A percentile compares a stretch with the other conserved stretches of the same genome.
Evolutionary conservation across 495 filamentous ascomycete genomes (phyloP).

Genomic region (Aspergillus kassunensis): DNA sequence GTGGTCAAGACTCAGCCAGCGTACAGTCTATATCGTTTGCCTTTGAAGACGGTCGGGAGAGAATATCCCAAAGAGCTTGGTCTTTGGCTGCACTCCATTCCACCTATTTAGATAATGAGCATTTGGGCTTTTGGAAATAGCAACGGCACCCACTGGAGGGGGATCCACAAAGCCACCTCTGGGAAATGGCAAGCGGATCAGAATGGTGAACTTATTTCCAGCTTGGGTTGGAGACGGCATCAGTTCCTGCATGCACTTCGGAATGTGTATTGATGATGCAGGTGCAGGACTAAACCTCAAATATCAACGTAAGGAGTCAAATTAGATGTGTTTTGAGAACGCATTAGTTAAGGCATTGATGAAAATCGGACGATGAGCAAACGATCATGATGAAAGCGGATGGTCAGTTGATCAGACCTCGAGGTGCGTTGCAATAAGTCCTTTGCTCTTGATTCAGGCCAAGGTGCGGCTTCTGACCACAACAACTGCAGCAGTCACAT

Average conservation of each 20-base stretch:
- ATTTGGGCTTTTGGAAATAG: neutral
- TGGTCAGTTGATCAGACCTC: too few species aligned
- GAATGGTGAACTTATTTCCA: conserved; percentile 59
- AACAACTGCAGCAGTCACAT: too few species aligned
- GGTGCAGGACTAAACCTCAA: too few species aligned
- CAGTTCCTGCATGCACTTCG: neutral
- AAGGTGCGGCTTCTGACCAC: too few species aligned
- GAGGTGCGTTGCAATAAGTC: too few species aligned
- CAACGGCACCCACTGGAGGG: conserved; percentile 57
- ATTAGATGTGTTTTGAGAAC: too few species aligned
- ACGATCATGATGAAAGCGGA: too few species aligned
- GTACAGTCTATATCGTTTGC: conserved; percentile 80
- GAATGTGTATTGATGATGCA: neutral
- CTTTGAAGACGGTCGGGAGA: conserved; percentile 68
- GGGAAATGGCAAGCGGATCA: conserved; percentile 83
- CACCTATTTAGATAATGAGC: conserved; percentile 40
- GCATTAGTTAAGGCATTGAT: too few species aligned
- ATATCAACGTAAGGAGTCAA: too few species aligned
- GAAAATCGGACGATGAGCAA: too few species aligned
- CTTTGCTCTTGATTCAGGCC: too few species aligned
- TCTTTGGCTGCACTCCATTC: conserved; percentile 80
- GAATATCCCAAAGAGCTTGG: conserved; percentile 80
- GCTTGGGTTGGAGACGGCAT: conserved; percentile 14
- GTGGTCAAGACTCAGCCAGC: conserved; percentile 12
- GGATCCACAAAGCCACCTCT: conserved; percentile 88